Percentiles rank a stretch among this genome's conserved stretches.
Conservation (phyloP, 2,329 filamentous ascomycete genomes). For the Stagonosporopsis rhizophila region DNA sequence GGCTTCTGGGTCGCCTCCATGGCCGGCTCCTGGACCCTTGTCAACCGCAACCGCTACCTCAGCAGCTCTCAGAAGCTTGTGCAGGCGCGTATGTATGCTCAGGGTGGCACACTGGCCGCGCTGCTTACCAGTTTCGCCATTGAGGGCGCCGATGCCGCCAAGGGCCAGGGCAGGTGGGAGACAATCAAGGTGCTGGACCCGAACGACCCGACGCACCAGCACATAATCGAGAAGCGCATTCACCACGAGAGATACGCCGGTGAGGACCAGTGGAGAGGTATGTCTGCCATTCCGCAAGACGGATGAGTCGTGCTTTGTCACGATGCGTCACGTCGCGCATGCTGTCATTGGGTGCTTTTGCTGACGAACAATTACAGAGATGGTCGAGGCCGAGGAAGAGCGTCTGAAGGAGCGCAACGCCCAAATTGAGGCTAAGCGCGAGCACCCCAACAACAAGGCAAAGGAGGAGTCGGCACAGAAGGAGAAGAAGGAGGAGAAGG, state of each 20-base stretch:
- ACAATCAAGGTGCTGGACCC: constrained; percentile 82
- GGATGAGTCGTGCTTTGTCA: constrained; percentile 23
- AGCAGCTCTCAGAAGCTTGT: constrained; percentile 85
- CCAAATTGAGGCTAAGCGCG: constrained; percentile 21
- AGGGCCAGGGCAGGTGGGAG: constrained; percentile 81
- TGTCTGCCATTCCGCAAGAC: constrained; percentile 39
- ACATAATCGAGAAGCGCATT: constrained; percentile 83
- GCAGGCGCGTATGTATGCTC: constrained; percentile 92
- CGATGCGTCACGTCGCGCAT: constrained; percentile 1
- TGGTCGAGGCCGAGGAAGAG: constrained; percentile 81
- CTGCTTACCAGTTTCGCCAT: constrained; percentile 82
- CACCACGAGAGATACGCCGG: constrained; percentile 87
- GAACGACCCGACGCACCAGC: constrained; percentile 81
- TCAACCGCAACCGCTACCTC: constrained; percentile 79
- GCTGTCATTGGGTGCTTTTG: constrained; percentile 7
- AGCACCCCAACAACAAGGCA: constrained; percentile 22
- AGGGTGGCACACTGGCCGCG: constrained; percentile 85
- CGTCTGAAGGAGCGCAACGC: constrained; percentile 60
- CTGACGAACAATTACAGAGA: constrained; percentile 62
- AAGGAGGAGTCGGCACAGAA: constrained; percentile 28
- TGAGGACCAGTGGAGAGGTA: constrained; percentile 92
- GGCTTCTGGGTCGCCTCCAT: constrained; percentile 83
- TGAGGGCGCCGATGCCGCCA: constrained; percentile 79
- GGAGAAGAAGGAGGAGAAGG: constrained; percentile 33
- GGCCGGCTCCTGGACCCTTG: constrained; percentile 74